Percentiles rank a stretch among this genome's conserved stretches.
Evolutionary conservation across 2,329 filamentous ascomycete genomes (phyloP).

Genomic region (Coniochaeta sp.): DNA sequence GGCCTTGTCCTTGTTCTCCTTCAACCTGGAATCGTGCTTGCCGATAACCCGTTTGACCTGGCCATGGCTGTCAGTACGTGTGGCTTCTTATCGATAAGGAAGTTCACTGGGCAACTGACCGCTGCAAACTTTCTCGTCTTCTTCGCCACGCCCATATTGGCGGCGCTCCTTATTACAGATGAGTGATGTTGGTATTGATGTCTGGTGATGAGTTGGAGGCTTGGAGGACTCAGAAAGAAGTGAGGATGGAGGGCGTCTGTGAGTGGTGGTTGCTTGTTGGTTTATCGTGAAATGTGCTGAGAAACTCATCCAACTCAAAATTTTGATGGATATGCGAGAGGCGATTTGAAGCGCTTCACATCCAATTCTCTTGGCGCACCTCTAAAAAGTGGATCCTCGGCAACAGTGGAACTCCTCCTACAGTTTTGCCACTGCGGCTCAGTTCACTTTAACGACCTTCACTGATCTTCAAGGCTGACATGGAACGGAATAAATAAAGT

Average conservation of each 20-base stretch:
- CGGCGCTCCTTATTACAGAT: slow-evolving; percentile 9
- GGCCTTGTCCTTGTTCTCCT: slow-evolving; percentile 65
- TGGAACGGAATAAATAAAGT: too few species aligned
- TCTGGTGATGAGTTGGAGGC: background rate
- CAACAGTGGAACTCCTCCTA: background rate
- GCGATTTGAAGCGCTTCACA: background rate
- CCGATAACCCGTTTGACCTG: slow-evolving; percentile 77
- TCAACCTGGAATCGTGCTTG: slow-evolving; percentile 70
- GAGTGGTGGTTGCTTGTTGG: background rate
- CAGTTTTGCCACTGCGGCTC: background rate
- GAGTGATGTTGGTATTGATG: background rate
- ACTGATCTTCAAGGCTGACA: background rate
- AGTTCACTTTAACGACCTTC: background rate
- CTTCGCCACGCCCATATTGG: slow-evolving; percentile 78
- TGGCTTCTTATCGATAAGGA: slow-evolving; percentile 19
- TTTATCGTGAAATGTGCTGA: background rate
- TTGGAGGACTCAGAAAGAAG: background rate
- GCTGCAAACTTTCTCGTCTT: slow-evolving; percentile 83
- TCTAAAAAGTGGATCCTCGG: background rate
- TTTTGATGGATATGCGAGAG: background rate
- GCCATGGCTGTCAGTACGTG: slow-evolving; percentile 10
- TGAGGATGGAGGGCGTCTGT: background rate
- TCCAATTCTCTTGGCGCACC: background rate
- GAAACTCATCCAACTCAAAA: background rate
- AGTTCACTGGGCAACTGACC: slow-evolving; percentile 12